Evolutionary conservation across 257 asterid genomes (phyloP), one percentile per base, ranked within the genome.

Genomic region (Knoxia roxburghii): DNA sequence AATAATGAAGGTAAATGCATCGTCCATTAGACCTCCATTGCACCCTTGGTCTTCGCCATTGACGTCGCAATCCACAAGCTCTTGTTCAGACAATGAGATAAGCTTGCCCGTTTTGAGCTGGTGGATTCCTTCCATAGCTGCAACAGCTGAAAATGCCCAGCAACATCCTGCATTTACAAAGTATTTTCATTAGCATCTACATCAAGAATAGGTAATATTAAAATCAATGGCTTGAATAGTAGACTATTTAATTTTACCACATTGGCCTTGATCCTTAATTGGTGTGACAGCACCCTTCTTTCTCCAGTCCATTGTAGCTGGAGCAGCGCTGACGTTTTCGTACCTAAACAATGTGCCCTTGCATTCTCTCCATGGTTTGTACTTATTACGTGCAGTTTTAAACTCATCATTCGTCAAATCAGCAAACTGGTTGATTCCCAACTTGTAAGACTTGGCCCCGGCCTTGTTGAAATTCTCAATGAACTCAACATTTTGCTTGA

Each of bases 241-340:
- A n/a, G n/a, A n/a, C n/a, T n/a, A n/a, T n/a, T 45, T 45, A 45
- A 45, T 12, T 20, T 45, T 20, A 48, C 53, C 53, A 4, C 53
- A 48, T 48, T 48, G 53, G 53, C 53, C 53, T 48, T 48, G 53
- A 48, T 48, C 53, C 53, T 48, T 48, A 48, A 48, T 48, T 48
- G 23, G 23, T 17, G 53, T 48, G 18, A 48, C 53, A 48, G 53
- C 53, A 15, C 53, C 53, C 23, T 48, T 48, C 23, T 48, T 48
- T 18, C 53, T 48, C 53, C 53, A 48, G 23, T 48, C 53, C 53
- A 48, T 71, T 55, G 61, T 72, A 65, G 48, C 56, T 43, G 68
- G 68, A 64, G 45, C 41, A 0, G 68, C 68, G 6, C 56, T 24
- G 0, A 26, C 27, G 26, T 64, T 64, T 30, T 64, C 56, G 12